Evolutionary conservation across 352 stramenopile genomes (phyloP).

Genomic region (Phytophthora ramorum): DNA sequence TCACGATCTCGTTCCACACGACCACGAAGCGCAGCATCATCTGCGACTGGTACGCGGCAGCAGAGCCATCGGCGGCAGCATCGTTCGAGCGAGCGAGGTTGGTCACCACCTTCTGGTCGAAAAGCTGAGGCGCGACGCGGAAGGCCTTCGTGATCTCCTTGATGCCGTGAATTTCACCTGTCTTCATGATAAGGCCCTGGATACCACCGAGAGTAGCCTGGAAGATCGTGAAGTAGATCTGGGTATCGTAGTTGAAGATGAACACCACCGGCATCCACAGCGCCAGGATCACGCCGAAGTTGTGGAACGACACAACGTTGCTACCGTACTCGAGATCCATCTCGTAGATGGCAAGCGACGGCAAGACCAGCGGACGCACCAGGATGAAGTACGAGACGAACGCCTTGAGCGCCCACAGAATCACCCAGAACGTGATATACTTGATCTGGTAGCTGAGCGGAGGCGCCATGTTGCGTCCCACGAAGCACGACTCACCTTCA

Average conservation of each 20-base stretch:
- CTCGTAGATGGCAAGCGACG: slow-evolving; percentile 74
- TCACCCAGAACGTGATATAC: slow-evolving; percentile 74
- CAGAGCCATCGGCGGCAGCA: slow-evolving; percentile 48
- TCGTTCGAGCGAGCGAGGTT: slow-evolving; percentile 66
- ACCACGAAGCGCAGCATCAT: slow-evolving; percentile 86
- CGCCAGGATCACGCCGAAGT: slow-evolving; percentile 65
- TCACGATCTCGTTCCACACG: slow-evolving; percentile 84
- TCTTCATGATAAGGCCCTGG: slow-evolving; percentile 74
- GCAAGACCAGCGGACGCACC: slow-evolving; percentile 67
- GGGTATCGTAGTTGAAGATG: slow-evolving; percentile 84
- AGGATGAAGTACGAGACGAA: slow-evolving; percentile 78
- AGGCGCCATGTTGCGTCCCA: slow-evolving; percentile 73
- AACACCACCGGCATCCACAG: slow-evolving; percentile 75
- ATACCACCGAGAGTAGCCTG: slow-evolving; percentile 61
- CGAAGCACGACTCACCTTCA: slow-evolving; percentile 71
- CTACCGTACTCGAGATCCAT: slow-evolving; percentile 69
- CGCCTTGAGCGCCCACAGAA: slow-evolving; percentile 67
- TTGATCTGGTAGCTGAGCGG: slow-evolving; percentile 62
- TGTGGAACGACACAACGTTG: slow-evolving; percentile 74
- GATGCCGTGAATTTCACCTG: slow-evolving; percentile 71
- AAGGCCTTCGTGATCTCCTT: slow-evolving; percentile 76
- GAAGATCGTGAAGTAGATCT: slow-evolving; percentile 84
- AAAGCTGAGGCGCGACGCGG: slow-evolving; percentile 67
- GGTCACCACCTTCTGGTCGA: slow-evolving; percentile 79
- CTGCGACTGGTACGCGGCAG: slow-evolving; percentile 64